phyloP scores from a whole-genome alignment of 345 rosid genomes.

The Salix caprea region DNA sequence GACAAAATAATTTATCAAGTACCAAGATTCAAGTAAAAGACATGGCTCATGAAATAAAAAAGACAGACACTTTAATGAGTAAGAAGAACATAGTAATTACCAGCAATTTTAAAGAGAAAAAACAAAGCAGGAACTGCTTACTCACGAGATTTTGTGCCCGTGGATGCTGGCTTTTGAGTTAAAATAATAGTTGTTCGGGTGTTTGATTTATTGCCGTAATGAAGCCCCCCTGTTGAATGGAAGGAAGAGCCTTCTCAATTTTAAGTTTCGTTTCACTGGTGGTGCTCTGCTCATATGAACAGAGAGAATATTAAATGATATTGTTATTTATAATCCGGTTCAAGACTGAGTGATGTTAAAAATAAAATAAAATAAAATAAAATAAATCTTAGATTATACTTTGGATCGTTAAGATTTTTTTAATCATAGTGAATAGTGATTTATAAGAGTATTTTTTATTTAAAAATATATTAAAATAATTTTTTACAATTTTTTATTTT shows the following conservation, averaged over 20 bases:
- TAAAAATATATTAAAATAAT: too few relatives aligned
- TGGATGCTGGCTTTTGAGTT: neutral
- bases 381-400: too few relatives aligned
- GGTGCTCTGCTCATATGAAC: neutral
- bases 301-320: neutral
- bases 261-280: neutral
- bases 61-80: neutral
- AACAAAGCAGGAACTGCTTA: neutral
- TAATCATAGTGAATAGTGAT: too few relatives aligned
- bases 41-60: neutral
- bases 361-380: too few relatives aligned
- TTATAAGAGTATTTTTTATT: too few relatives aligned
- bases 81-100: neutral
- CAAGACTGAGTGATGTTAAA: too few relatives aligned
- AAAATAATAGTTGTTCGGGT: neutral
- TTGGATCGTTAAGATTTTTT: too few relatives aligned
- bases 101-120: neutral
- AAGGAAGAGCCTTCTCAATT: neutral
- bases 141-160: conserved; percentile 1
- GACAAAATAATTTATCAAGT: neutral
- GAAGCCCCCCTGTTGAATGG: neutral
- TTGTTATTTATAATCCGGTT: too few relatives aligned
- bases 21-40: neutral
- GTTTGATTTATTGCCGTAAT: conserved; percentile 11
- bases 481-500: too few relatives aligned